Evolutionary conservation across 2,329 filamentous ascomycete genomes (phyloP).

Genomic region (Didymella segeticola): DNA sequence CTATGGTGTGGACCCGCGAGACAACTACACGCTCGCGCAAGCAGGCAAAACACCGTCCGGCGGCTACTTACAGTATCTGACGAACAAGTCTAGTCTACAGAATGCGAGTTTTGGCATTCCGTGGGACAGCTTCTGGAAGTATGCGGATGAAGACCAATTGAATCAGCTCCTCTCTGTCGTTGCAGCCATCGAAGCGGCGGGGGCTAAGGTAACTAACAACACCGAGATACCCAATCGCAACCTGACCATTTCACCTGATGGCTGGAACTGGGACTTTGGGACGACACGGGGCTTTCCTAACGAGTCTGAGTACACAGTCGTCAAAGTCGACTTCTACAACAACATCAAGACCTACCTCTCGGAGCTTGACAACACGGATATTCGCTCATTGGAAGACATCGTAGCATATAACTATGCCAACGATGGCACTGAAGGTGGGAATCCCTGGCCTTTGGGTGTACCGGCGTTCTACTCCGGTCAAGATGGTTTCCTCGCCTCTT

Average conservation of each 20-base stretch:
- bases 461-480: slow-evolving; percentile 68
- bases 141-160: slow-evolving; percentile 64
- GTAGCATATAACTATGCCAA: slow-evolving; percentile 59
- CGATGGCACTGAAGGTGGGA: slow-evolving; percentile 70
- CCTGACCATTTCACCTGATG: slow-evolving; percentile 67
- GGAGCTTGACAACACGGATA: slow-evolving; percentile 61
- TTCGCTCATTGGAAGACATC: slow-evolving; percentile 36
- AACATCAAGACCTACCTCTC: slow-evolving; percentile 69
- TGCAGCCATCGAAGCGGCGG: slow-evolving; percentile 62
- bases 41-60: slow-evolving; percentile 59
- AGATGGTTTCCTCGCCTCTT: slow-evolving; percentile 71
- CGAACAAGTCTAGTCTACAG: slow-evolving; percentile 60
- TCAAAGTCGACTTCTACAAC: slow-evolving; percentile 75
- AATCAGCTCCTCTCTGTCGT: slow-evolving; percentile 59
- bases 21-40: slow-evolving; percentile 71
- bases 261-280: slow-evolving; percentile 80
- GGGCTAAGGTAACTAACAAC: slow-evolving; percentile 72
- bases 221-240: slow-evolving; percentile 71
- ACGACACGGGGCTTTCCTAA: slow-evolving; percentile 68
- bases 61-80: slow-evolving; percentile 66
- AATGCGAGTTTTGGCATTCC: slow-evolving; percentile 73
- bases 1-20: slow-evolving; percentile 66
- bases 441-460: slow-evolving; percentile 58
- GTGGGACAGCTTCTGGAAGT: slow-evolving; percentile 74
- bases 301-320: slow-evolving; percentile 74